These are phyloP conservation scores for Entophlyctis luteolus DNA, from an alignment of 192 early-diverging fungal species.

Conservation along the genomic window DNA sequence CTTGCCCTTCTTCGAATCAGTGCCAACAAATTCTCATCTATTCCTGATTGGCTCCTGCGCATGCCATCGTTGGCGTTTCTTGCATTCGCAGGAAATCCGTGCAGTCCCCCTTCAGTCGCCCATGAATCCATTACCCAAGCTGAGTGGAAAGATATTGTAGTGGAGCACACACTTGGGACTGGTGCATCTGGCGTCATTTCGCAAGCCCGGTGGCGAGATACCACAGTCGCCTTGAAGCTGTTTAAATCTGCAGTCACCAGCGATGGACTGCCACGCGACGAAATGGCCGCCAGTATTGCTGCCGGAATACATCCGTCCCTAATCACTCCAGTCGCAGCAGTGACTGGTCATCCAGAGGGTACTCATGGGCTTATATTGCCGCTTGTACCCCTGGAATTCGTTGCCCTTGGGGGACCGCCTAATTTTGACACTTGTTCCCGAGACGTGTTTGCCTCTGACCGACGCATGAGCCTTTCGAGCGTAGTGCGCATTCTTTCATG, in stretches of 20 bases:
- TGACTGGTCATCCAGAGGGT: not conserved
- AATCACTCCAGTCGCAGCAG: not conserved
- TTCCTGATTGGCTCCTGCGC: conserved; percentile 7
- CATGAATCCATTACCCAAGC: not conserved
- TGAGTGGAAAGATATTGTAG: not conserved
- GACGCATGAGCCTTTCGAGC: not conserved
- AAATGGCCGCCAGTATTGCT: conserved; percentile 12
- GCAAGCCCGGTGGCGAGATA: not conserved
- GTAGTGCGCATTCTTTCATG: not conserved
- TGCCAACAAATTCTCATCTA: conserved; percentile 14
- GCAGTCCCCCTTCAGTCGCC: not conserved
- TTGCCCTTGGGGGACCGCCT: conserved; percentile 17
- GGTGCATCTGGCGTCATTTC: conserved; percentile 27
- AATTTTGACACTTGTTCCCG: conserved; percentile 12
- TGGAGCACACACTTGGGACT: conserved; percentile 10
- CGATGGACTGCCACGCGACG: conserved; percentile 21
- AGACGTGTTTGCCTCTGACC: conserved; percentile 13
- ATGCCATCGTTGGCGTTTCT: conserved; percentile 26
- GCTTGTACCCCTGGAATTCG: conserved; percentile 14
- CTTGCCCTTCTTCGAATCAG: conserved; percentile 24
- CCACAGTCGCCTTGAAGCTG: conserved; percentile 18
- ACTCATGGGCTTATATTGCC: conserved; percentile 3
- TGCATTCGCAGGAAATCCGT: conserved; percentile 28
- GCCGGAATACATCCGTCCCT: conserved; percentile 10
- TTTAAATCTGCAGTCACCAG: conserved; percentile 26